These are phyloP conservation scores for Oryza officinalis DNA, from an alignment of 176 grass and related monocot genomes.

Conservation along the genomic window DNA sequence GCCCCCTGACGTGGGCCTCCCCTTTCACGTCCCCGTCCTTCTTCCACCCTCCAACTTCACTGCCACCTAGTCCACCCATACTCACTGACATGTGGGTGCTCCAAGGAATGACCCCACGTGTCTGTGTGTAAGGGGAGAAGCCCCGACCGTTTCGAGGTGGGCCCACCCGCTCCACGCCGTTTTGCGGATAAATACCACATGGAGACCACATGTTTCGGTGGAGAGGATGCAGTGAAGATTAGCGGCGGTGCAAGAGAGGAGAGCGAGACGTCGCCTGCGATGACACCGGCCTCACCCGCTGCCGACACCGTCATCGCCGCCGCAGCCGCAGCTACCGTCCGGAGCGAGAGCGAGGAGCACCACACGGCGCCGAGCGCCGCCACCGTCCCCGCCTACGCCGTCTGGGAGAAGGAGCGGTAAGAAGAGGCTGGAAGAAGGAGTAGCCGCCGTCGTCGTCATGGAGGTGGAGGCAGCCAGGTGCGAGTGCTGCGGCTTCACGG, in stretches of 20 bases:
- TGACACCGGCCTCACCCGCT: constrained; percentile 54
- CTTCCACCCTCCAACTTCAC: not conserved
- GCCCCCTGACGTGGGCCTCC: constrained; percentile 47
- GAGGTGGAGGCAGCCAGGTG: constrained; percentile 63
- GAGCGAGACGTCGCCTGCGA: constrained; percentile 49
- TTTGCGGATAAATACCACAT: constrained; percentile 36
- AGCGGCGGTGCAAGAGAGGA: not conserved
- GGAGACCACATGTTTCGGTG: constrained; percentile 5
- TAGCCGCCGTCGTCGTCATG: constrained; percentile 4
- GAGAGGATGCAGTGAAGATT: not conserved
- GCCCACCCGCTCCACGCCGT: constrained; percentile 9
- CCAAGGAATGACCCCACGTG: not conserved
- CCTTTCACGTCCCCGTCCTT: not conserved
- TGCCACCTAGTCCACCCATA: not conserved
- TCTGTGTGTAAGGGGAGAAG: not conserved
- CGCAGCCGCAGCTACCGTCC: not conserved
- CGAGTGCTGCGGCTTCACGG: constrained; percentile 82
- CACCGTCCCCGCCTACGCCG: constrained; percentile 53
- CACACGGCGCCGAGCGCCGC: constrained; percentile 44
- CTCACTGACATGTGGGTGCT: not conserved
- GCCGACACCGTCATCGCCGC: constrained; percentile 10
- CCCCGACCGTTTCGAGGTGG: not conserved
- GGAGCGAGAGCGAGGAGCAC: constrained; percentile 38
- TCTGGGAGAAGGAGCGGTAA: constrained; percentile 88
- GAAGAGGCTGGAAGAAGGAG: no score